Evolutionary conservation across 2,329 filamentous ascomycete species (phyloP).

Genomic region (Dactylella cylindrospora): DNA sequence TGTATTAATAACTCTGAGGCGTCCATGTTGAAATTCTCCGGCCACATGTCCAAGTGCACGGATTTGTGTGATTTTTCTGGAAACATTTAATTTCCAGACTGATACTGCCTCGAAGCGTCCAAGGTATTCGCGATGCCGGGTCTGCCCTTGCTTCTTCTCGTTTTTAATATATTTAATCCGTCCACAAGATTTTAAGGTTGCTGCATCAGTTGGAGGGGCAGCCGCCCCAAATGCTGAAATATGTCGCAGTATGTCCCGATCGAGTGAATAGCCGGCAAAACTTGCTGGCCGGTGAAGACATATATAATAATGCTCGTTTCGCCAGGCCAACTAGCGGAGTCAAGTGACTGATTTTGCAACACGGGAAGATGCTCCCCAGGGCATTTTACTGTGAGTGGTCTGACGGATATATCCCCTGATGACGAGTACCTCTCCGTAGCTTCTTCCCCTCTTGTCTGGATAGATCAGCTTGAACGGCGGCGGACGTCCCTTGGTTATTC

Average conservation of each 20-base stretch:
- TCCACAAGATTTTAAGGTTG: too few species aligned
- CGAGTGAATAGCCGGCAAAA: slow-evolving; percentile 26
- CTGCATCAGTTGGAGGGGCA: neutral
- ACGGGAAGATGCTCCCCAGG: slow-evolving; percentile 36
- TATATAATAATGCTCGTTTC: too few species aligned
- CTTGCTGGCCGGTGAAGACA: slow-evolving; percentile 28
- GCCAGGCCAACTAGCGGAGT: slow-evolving; percentile 15
- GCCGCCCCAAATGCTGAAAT: neutral
- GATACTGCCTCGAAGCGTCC: slow-evolving; percentile 6
- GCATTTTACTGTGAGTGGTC: too few species aligned
- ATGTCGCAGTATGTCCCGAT: slow-evolving; percentile 29
- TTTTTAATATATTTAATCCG: slow-evolving; percentile 20
- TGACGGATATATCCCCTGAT: too few species aligned
- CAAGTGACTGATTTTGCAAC: slow-evolving; percentile 38
- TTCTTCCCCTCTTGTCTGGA: too few species aligned
- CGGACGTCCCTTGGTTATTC: slow-evolving; percentile 24
- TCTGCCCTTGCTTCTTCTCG: slow-evolving; percentile 28
- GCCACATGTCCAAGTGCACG: slow-evolving; percentile 40
- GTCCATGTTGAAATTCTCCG: slow-evolving; percentile 40
- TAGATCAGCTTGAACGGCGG: too few species aligned
- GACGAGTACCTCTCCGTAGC: too few species aligned
- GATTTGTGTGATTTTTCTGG: slow-evolving; percentile 33
- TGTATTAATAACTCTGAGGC: slow-evolving; percentile 14
- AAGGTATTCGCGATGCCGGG: slow-evolving; percentile 18
- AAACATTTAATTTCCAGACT: slow-evolving; percentile 34